Evolutionary conservation across 1,284 basidiomycete genomes (phyloP), one percentile per base, ranked within the genome.

Genomic region (Amylostereum areolatum): DNA sequence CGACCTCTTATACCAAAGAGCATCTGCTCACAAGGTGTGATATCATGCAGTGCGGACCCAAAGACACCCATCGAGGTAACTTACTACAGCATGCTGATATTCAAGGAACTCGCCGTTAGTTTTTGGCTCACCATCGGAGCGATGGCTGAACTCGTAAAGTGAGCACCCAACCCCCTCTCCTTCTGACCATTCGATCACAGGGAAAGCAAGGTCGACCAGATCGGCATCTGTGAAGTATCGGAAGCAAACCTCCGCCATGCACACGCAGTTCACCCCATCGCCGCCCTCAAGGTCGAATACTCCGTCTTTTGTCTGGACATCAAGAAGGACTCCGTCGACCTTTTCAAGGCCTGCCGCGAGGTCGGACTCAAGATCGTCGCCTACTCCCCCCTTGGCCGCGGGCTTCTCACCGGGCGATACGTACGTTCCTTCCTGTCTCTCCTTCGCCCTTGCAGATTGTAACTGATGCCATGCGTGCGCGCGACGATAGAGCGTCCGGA

Each of bases 231-330:
- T 43, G 85, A 88, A 59, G 72, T 74, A 49, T 77, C 74, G 1
- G 73, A 75, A 1, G 67, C 64, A 1, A 82, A 81, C 0, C 71
- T 89, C 10, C 74, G 81, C 5, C 77, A 82, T 39, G 85, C 85
- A 3, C 73, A 80, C 53, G 74, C 75, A 10, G 70, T 82, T 4
- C 76, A 80, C 54, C 78, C 78, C 1, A 79, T 87, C 52, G 62
- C 78, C 2, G 81, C 79, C 4, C 65, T 85, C 27, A 80, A 87
- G 62, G 66, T 83, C 30, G 83, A 86, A 61, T 80, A 77, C 55
- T 81, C 77, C 2, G 80, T 83, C 0, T 85, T 82, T 66, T 72
- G 72, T 12, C 67, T 73, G 29, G 70, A 78, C 52, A 76, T 80
- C 53, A 76, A 80, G 56, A 66, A 73, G 45, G 65, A 66, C 32